Base-by-base conservation (phyloP, 2,329 filamentous ascomycete species). In the Diaporthe ilicicola region DNA sequence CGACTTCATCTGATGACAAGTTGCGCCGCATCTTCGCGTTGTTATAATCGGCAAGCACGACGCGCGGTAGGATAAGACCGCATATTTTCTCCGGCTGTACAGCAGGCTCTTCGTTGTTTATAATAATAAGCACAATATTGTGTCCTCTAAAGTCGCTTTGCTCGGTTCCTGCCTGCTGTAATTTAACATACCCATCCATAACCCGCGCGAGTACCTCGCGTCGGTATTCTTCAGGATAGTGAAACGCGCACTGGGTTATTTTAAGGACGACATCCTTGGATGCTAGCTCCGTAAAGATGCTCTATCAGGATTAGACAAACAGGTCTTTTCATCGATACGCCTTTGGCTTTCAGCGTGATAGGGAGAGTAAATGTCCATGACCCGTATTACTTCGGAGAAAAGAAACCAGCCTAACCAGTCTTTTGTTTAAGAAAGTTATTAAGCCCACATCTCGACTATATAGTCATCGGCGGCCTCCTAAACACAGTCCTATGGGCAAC, bases 11-110 rank as follows among this genome's bases (percentile, higher is more conserved):
- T 48, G 10, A 29, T 3, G 29, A 39, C 2, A 19, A 51, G 24
- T 19, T 22, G 22, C 22, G 2, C 1, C 12, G 54, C 10, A 19
- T 27, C 3, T 17, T 22, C 2, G 54, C 44, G n/a, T 39, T 27
- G n/a, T 51, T 65, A 1, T 65, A 51, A 39, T 65, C 61, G 32
- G 51, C 48, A 27, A 65, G 32, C 7, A 65, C 61, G 15, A 51
- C 10, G 2, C 46, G 46, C 32, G 32, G 61, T 5, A 42, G 46
- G 32, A 24, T 15, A 13, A 53, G 6, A 22, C 32, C 61, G 15
- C n/a, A 27, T 12, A 51, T 29, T 4, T 13, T 65, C 19, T 66
- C 48, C 15, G 8, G 19, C 32, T 12, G 9, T 2, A 22, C 27
- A n/a, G 1, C n/a, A 50, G 44, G n/a, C 34, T 42, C 42, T 32